A percentile compares a stretch with the other conserved stretches of the same genome.
These are phyloP conservation scores for Leucocoprinus birnbaumii DNA, from an alignment of 768 basidiomycete species.

Conservation along the genomic window DNA sequence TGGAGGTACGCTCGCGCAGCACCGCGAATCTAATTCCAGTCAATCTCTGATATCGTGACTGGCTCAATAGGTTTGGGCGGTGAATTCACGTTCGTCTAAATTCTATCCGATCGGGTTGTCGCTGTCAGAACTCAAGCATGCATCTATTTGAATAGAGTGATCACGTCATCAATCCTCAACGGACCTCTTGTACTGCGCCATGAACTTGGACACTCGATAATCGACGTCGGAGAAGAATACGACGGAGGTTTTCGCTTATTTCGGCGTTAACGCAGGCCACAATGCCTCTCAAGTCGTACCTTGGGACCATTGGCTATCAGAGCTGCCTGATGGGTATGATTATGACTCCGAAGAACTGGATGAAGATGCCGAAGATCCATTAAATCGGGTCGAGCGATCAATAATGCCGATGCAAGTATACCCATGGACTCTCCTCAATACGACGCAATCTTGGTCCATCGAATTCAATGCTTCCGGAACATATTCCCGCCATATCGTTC, in stretches of 20 bases:
- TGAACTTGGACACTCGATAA: slow-evolving; percentile 79
- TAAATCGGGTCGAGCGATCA: slow-evolving; percentile 54
- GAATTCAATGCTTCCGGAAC: slow-evolving; percentile 62
- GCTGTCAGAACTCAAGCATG: neutral
- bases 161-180: slow-evolving; percentile 72
- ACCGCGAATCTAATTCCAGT: neutral
- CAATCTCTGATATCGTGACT: slow-evolving; percentile 19
- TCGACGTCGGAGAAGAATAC: slow-evolving; percentile 80
- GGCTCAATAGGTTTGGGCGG: slow-evolving; percentile 70
- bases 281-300: slow-evolving; percentile 41
- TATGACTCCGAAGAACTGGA: too few species aligned
- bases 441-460: slow-evolving; percentile 53
- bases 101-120: neutral
- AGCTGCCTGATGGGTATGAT: slow-evolving; percentile 1
- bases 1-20: slow-evolving; percentile 48
- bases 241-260: slow-evolving; percentile 77
- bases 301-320: slow-evolving; percentile 71
- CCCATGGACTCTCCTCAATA: slow-evolving; percentile 72
- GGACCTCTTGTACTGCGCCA: slow-evolving; percentile 75
- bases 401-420: slow-evolving; percentile 76
- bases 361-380: neutral
- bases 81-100: slow-evolving; percentile 68
- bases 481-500: slow-evolving; percentile 58
- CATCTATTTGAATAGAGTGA: slow-evolving; percentile 43
- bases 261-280: slow-evolving; percentile 60